Evolutionary conservation across 106 monocot species (phyloP), one percentile per base, ranked within the genome.

Genomic region (Dendrobium officinale): DNA sequence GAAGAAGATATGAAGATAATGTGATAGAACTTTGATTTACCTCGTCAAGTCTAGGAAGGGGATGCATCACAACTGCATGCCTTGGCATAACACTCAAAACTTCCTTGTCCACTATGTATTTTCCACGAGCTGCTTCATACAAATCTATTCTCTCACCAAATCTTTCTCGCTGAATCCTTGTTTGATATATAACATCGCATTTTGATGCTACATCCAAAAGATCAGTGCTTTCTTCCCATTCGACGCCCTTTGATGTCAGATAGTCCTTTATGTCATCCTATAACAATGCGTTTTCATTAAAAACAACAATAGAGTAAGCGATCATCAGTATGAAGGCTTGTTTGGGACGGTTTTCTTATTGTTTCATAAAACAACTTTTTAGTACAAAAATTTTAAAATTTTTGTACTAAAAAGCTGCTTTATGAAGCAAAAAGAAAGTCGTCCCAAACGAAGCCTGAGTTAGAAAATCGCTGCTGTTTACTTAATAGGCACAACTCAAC

Each of bases 181-280:
- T 99, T 82, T 99, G 98, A 79, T 99, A 99, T 83, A 99, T 87
- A 19, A 99, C 95, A 83, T 99, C 95, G 76, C 98, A 99, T 45
- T 91, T 99, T 2, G 98, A 93, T 59, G 98, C 98, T 24, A 95
- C 98, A 42, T 93, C 89, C 78, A 91, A 72, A n/a, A 99, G 80
- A 88, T 99, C 87, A 9, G 85, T 77, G 80, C 87, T 93, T 87
- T 99, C 99, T 83, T 99, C 95, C 99, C 99, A 99, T 77, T 89
- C 87, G 67, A 99, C 90, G 1, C 87, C 86, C 83, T 79, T 85
- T 26, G 86, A 88, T 78, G 95, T 93, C 64, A 99, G 84, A 75
- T 93, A 90, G 6, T 95, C 93, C 70, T 99, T 99, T 44, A 99
- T 99, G 59, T 99, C 99, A 85, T 99, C 99, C 99, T 99, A 78